These are phyloP conservation scores for Cryptosporidium ryanae DNA, from an alignment of 169 alveolate species.

Conservation along the genomic window DNA sequence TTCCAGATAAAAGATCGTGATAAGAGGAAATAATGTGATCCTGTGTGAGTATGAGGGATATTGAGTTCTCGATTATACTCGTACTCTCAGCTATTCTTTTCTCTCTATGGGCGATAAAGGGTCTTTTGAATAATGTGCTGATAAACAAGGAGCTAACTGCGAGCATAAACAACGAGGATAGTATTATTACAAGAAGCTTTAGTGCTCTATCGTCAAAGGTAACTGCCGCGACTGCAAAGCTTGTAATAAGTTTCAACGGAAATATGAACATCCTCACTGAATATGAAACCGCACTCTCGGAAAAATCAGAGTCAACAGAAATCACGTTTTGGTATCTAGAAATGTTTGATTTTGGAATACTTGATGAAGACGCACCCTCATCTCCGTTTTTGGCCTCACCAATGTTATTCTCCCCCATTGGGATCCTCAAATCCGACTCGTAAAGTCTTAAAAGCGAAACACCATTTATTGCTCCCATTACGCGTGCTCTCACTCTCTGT, in stretches of 20 bases:
- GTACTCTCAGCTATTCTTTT: constrained; percentile 58
- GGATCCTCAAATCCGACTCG: constrained; percentile 4
- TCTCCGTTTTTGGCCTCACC: neutral
- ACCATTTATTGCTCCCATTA: constrained; percentile 68
- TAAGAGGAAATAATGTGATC: constrained; percentile 34
- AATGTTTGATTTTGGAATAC: constrained; percentile 33
- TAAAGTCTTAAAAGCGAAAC: constrained; percentile 38
- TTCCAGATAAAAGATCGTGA: constrained; percentile 13
- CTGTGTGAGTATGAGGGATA: constrained; percentile 51
- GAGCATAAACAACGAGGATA: constrained; percentile 12
- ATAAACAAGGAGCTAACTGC: constrained; percentile 29
- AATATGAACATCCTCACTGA: constrained; percentile 34
- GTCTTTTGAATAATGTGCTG: constrained; percentile 57
- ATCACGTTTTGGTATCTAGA: constrained; percentile 63
- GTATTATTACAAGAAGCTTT: constrained; percentile 1
- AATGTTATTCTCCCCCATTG: neutral
- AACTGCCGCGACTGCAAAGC: constrained; percentile 39
- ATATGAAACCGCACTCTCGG: constrained; percentile 54
- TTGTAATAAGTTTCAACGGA: constrained; percentile 15
- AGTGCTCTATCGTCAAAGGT: constrained; percentile 34
- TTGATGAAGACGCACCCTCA: neutral
- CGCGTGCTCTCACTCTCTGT: constrained; percentile 45
- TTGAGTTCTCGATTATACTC: constrained; percentile 43
- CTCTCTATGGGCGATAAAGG: constrained; percentile 68
- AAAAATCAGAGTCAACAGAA: constrained; percentile 56